phyloP scores from a whole-genome alignment of 2,329 filamentous ascomycete genomes.

The Cryphonectria japonica region DNA sequence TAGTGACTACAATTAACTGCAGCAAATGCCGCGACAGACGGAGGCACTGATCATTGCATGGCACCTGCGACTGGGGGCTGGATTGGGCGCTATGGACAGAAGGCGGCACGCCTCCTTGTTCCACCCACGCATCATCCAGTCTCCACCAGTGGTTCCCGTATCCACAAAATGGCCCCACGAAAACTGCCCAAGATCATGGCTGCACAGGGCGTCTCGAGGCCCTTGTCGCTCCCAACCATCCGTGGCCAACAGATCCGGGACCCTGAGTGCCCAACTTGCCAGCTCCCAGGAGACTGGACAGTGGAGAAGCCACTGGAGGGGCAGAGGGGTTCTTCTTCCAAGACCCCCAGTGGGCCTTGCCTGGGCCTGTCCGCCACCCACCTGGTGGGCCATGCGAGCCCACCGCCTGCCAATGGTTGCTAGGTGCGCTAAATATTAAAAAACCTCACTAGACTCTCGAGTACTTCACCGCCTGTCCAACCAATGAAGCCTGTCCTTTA shows the following conservation, averaged over 20 bases:
- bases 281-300: slow-evolving; percentile 2
- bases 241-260: slow-evolving; percentile 11
- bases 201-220: slow-evolving; percentile 26
- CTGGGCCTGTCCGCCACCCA: slow-evolving; percentile 1
- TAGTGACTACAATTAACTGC: not conserved
- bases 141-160: not conserved
- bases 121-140: slow-evolving; percentile 5
- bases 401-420: slow-evolving; percentile 21
- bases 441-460: slow-evolving; percentile 20
- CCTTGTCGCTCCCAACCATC: slow-evolving; percentile 16
- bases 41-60: not conserved
- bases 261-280: slow-evolving; percentile 9
- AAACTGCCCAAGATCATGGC: slow-evolving; percentile 3
- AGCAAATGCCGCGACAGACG: not conserved
- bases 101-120: slow-evolving; percentile 13
- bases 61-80: slow-evolving; percentile 5
- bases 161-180: not conserved
- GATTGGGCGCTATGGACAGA: slow-evolving; percentile 21
- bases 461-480: slow-evolving; percentile 29
- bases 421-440: slow-evolving; percentile 15
- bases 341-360: slow-evolving; percentile 1
- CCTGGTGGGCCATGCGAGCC: slow-evolving; percentile 19
- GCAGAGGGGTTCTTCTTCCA: not conserved
- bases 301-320: not conserved
- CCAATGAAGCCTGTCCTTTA: slow-evolving; percentile 24